Conservation (phyloP, 2,329 filamentous ascomycete species). For the Ceratocystis cacaofunesta region DNA sequence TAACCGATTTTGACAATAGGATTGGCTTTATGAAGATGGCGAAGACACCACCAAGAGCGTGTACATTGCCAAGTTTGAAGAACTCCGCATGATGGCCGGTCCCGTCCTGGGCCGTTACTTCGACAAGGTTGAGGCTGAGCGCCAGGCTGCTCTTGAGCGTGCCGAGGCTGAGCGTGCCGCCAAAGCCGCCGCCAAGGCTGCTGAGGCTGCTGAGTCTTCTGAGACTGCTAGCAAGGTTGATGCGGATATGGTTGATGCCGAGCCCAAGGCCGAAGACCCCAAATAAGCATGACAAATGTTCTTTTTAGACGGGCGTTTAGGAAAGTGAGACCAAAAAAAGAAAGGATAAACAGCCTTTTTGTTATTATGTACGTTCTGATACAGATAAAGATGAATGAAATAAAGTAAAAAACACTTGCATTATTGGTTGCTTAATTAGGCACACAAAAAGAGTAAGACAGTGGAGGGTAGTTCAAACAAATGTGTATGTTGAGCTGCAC, state of each 20-base stretch:
- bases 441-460: not conserved
- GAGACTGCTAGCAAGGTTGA: conserved; percentile 36
- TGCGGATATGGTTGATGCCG: conserved; percentile 50
- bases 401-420: not conserved
- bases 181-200: conserved; percentile 43
- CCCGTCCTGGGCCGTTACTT: conserved; percentile 90
- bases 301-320: conserved; percentile 8
- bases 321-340: conserved; percentile 6
- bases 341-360: conserved; percentile 6
- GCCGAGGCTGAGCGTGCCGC: conserved; percentile 64
- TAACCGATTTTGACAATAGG: conserved; percentile 36
- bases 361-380: conserved; percentile 8
- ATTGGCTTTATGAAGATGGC: conserved; percentile 96
- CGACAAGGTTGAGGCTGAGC: conserved; percentile 82
- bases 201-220: conserved; percentile 32
- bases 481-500: not conserved
- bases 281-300: conserved; percentile 12
- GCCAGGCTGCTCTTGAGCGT: conserved; percentile 61
- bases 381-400: conserved; percentile 11
- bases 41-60: conserved; percentile 88
- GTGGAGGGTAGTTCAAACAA: not conserved
- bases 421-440: not conserved
- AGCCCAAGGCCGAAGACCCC: conserved; percentile 34
- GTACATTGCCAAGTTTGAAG: conserved; percentile 90
- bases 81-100: conserved; percentile 79